These are phyloP conservation scores for Epicoccum nigrum DNA, from an alignment of 2,329 filamentous ascomycete genomes.

Conservation along the genomic window DNA sequence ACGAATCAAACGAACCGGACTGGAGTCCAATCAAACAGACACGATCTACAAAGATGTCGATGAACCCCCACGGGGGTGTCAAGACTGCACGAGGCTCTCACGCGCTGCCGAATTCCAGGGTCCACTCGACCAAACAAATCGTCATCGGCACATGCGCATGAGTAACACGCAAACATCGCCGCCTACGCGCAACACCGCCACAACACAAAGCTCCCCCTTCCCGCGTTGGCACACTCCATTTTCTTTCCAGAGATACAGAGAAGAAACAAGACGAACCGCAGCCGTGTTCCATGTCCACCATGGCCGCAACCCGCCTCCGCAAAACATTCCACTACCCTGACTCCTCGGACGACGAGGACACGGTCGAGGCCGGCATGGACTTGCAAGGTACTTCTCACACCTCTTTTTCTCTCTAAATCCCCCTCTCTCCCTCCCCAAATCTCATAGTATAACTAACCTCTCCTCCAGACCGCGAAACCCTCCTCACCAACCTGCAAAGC, in stretches of 20 bases:
- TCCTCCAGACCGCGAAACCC: constrained; percentile 39
- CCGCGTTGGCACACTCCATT: too few species aligned
- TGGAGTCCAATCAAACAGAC: not conserved
- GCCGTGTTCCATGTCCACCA: constrained; percentile 21
- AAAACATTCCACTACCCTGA: constrained; percentile 78
- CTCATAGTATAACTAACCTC: constrained; percentile 1
- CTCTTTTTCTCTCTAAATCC: too few species aligned
- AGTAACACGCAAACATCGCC: constrained; percentile 14
- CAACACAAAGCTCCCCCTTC: not conserved
- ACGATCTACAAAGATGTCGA: too few species aligned
- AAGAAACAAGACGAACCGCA: not conserved
- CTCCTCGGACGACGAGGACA: constrained; percentile 59
- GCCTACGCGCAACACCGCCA: constrained; percentile 16
- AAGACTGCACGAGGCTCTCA: not conserved
- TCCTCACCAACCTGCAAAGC: constrained; percentile 39
- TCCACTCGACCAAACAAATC: constrained; percentile 21
- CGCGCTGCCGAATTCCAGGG: constrained; percentile 22
- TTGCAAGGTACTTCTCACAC: constrained; percentile 82
- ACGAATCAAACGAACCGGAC: too few species aligned
- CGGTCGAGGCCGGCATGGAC: constrained; percentile 69
- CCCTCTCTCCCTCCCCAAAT: not conserved
- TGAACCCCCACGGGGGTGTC: too few species aligned
- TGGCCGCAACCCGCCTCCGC: constrained; percentile 69
- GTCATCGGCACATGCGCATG: constrained; percentile 27
- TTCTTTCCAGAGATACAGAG: too few species aligned